These are phyloP conservation scores for Eucalyptus cloeziana DNA, from an alignment of 345 rosid species.

Conservation along the genomic window DNA sequence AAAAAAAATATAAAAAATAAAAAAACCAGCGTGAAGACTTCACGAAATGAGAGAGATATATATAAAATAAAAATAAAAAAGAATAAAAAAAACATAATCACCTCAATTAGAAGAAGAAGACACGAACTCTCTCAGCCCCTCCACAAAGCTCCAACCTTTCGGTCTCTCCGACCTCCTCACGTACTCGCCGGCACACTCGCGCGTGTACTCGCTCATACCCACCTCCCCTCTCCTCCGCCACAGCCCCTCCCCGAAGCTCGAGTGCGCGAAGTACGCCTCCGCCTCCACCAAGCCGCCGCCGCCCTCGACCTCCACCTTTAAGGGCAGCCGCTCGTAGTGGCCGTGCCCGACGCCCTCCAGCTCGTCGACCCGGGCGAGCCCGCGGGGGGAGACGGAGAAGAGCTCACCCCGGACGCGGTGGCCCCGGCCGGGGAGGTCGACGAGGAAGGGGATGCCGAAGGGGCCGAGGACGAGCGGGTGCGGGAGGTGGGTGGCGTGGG, in stretches of 20 bases:
- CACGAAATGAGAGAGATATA: background rate
- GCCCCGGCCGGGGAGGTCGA: slow-evolving; percentile 44
- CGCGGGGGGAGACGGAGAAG: slow-evolving; percentile 41
- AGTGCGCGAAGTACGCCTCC: slow-evolving; percentile 54
- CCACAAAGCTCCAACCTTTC: slow-evolving; percentile 6
- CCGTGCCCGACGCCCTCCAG: slow-evolving; percentile 43
- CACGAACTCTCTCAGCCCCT: slow-evolving; percentile 24
- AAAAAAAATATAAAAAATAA: background rate
- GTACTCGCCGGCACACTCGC: slow-evolving; percentile 10
- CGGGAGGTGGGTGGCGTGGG: slow-evolving; percentile 16
- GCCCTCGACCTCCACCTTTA: slow-evolving; percentile 7
- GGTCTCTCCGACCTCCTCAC: slow-evolving; percentile 28
- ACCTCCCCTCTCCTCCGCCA: slow-evolving; percentile 39
- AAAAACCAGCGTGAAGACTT: background rate
- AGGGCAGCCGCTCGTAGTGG: slow-evolving; percentile 62
- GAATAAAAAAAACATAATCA: background rate
- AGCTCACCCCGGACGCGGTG: slow-evolving; percentile 53
- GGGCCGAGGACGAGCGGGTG: slow-evolving; percentile 72
- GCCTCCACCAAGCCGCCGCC: slow-evolving; percentile 14
- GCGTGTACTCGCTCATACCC: slow-evolving; percentile 38
- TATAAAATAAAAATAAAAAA: background rate
- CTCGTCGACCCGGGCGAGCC: slow-evolving; percentile 42
- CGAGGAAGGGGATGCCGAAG: slow-evolving; percentile 56
- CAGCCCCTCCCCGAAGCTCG: slow-evolving; percentile 44
- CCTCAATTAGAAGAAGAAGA: background rate